These are phyloP conservation scores for Solanum aculeatissimum DNA, from an alignment of 305 asterid species.

Conservation along the genomic window DNA sequence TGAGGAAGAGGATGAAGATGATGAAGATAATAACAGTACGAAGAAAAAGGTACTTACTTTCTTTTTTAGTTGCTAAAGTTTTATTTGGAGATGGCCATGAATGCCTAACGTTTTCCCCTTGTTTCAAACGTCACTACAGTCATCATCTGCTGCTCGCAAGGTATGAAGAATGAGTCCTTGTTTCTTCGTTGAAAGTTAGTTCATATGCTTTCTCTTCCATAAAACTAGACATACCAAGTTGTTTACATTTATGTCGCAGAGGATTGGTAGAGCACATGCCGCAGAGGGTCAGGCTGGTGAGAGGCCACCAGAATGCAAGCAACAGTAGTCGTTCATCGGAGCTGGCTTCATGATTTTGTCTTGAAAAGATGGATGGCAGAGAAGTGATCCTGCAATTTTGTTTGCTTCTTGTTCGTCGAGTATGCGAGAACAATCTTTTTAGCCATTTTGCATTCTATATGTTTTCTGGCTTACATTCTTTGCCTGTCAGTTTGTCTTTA, in stretches of 20 bases:
- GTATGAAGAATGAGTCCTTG: neutral
- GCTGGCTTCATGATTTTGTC: neutral
- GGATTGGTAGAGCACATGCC: slow-evolving; percentile 5
- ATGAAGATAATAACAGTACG: slow-evolving; percentile 15
- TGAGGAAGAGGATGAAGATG: neutral
- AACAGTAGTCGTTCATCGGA: slow-evolving; percentile 16
- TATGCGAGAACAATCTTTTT: neutral
- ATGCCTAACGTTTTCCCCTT: neutral
- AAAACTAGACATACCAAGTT: neutral
- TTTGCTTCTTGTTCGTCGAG: neutral
- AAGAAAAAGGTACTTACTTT: slow-evolving; percentile 18
- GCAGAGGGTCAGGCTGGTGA: slow-evolving; percentile 35
- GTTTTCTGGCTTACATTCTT: slow-evolving; percentile 9
- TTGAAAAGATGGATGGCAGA: slow-evolving; percentile 1
- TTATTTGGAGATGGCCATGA: neutral
- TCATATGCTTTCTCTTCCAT: too few relatives aligned
- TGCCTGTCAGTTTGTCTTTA: neutral
- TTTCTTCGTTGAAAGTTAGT: neutral
- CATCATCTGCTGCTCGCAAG: slow-evolving; percentile 1
- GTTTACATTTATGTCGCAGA: slow-evolving; percentile 15
- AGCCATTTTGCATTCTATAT: neutral
- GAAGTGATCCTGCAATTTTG: slow-evolving; percentile 16
- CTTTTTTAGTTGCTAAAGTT: slow-evolving; percentile 14
- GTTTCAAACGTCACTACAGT: neutral
- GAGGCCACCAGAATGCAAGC: slow-evolving; percentile 49